Conservation (phyloP, 768 basidiomycete species). For the Candolleomyces efflorescens region DNA sequence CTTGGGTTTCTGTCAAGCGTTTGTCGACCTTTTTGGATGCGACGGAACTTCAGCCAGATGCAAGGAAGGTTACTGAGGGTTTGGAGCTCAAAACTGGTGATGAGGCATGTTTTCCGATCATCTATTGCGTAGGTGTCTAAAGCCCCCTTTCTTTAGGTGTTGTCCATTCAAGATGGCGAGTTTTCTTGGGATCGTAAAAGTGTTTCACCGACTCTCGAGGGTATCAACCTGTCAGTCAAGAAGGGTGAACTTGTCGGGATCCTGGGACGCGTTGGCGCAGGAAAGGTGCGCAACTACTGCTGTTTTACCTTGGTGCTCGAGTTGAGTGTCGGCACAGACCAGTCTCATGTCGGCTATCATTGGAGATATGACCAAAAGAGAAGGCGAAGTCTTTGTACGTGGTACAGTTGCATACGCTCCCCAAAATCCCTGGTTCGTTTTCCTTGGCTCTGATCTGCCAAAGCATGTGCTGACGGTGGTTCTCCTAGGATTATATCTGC, state of each 20-base stretch:
- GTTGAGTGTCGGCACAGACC: constrained; percentile 37
- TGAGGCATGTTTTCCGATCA: constrained; percentile 33
- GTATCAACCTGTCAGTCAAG: constrained; percentile 65
- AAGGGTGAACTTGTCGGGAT: constrained; percentile 87
- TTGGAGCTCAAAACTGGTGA: constrained; percentile 50
- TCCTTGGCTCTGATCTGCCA: not conserved
- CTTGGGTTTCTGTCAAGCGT: constrained; percentile 77
- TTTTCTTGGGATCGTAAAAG: constrained; percentile 73
- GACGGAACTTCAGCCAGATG: constrained; percentile 78
- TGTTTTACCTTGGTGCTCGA: not conserved
- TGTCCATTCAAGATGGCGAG: constrained; percentile 71
- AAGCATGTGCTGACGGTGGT: constrained; percentile 1
- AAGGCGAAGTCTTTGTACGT: constrained; percentile 66
- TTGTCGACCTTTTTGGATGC: constrained; percentile 71
- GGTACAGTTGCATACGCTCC: constrained; percentile 81
- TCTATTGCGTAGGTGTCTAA: not conserved
- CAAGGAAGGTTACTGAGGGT: constrained; percentile 49
- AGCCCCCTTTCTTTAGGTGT: constrained; percentile 33
- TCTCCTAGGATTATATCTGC: constrained; percentile 72
- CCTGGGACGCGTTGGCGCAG: constrained; percentile 86
- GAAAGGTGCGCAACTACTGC: constrained; percentile 55
- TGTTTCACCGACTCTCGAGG: constrained; percentile 63
- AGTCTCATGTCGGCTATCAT: constrained; percentile 77
- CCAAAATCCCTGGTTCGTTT: constrained; percentile 74
- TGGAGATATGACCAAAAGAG: constrained; percentile 77